Evolutionary conservation across 2,329 filamentous ascomycete species (phyloP).

Genomic region (Lasiodiplodia citricola): DNA sequence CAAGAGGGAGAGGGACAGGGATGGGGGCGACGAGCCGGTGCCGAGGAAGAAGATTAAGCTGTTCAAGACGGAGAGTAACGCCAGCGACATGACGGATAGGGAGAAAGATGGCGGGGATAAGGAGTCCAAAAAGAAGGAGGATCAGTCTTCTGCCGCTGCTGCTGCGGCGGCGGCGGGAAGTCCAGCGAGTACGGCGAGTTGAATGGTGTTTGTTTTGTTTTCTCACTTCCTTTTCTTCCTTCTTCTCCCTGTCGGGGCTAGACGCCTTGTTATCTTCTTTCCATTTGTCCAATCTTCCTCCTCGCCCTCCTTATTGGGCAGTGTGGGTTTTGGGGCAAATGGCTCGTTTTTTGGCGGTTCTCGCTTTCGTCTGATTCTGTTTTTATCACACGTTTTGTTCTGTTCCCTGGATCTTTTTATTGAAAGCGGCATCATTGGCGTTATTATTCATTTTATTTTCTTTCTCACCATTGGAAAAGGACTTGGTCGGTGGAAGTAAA

Average conservation of each 20-base stretch:
- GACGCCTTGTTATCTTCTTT: not conserved
- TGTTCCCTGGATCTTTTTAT: not conserved
- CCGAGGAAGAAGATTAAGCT: constrained; percentile 48
- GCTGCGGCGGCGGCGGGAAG: not conserved
- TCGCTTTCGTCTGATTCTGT: not conserved
- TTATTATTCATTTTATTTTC: not conserved
- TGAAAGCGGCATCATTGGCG: constrained; percentile 21
- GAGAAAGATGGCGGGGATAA: not conserved
- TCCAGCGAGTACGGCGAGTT: constrained; percentile 16
- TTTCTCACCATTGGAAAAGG: not conserved
- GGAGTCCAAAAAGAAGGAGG: not conserved
- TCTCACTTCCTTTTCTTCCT: not conserved
- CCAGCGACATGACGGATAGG: not conserved
- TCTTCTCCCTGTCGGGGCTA: not conserved
- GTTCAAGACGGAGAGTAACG: constrained; percentile 19
- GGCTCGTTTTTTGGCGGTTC: not conserved
- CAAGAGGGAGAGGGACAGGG: constrained; percentile 31
- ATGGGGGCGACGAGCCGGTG: constrained; percentile 30
- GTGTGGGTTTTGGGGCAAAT: not conserved
- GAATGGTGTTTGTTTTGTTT: not conserved
- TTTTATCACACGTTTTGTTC: not conserved
- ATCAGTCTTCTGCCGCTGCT: not conserved
- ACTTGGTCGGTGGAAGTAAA: not conserved
- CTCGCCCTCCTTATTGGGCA: not conserved
- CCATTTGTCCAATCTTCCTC: not conserved